Evolutionary conservation across 352 stramenopile genomes (phyloP), one percentile per base, ranked within the genome.

Genomic region (Lagenidium giganteum): DNA sequence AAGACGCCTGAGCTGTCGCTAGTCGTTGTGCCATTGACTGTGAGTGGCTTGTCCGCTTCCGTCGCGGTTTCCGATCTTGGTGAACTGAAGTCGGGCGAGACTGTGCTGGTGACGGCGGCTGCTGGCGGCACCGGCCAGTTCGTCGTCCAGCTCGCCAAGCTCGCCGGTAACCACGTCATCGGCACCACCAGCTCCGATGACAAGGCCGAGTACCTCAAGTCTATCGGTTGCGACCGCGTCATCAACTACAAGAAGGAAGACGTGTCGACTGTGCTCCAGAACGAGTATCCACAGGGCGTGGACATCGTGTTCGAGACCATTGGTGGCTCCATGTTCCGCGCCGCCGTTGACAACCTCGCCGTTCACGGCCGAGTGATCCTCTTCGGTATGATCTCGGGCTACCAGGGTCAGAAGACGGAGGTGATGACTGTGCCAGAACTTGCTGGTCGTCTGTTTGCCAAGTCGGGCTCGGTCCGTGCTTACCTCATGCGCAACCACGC

Each of bases 151-250:
- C 37, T 82, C 29, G 66, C 73, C 17, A 78, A 80, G 28, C 61
- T 70, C 17, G 49, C 82, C 8, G 70, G 70, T 25, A 77, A 70
- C 44, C 54, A 70, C 30, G 66, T 80, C n/a, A 77, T 87, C 42
- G 61, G 56, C 13, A 72, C 68, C 1, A 82, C 80, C 47, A 86
- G 71, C 41, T 86, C 69, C 14, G 69, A 73, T 29, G 77, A 87
- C 42, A 89, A 89, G 53, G 75, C 69, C 18, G 69, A 76, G 13
- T 78, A 85, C 44, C 67, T 89, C 28, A 61, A 64, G 33, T 70
- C 54, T 9, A 35, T 75, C 3, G 76, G 65, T 20, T 57, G 54
- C 2, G 65, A 82, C 35, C 64, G 79, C 14, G 55, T 58, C 31
- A 18, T 42, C 18, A 42, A 58, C 30, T 58, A 53, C 42, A 23